phyloP scores from a whole-genome alignment of 306 rosid genomes.

The Vigna angularis region DNA sequence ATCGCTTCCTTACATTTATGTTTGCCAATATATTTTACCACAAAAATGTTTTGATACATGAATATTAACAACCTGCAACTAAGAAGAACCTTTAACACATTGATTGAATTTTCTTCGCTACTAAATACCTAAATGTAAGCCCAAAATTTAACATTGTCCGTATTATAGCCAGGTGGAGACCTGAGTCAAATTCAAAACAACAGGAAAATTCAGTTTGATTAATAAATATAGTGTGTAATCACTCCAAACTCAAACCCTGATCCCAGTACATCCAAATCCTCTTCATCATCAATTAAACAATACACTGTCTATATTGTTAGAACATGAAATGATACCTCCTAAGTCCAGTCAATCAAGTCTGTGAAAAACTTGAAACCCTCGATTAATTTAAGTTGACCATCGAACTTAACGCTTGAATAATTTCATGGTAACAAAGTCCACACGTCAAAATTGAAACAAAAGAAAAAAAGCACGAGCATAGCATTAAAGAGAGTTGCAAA shows the following conservation, averaged over 20 bases:
- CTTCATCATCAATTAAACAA: not conserved
- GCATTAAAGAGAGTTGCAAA: no score
- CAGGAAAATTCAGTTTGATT: not conserved
- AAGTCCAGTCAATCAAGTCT: not conserved
- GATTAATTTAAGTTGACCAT: not conserved
- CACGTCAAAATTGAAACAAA: not conserved
- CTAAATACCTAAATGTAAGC: no score
- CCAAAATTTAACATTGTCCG: no score
- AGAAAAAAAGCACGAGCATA: no score
- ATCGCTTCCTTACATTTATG: not conserved
- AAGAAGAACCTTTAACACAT: no score
- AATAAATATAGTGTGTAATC: not conserved
- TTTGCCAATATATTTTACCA: not conserved
- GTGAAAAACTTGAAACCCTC: slow-evolving; percentile 11
- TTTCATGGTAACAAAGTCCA: not conserved
- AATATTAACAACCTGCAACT: no score
- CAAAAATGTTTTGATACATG: no score
- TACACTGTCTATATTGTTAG: no score
- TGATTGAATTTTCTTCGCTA: no score
- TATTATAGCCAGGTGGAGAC: not conserved
- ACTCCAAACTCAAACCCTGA: not conserved
- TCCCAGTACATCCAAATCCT: not conserved
- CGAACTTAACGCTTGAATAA: not conserved
- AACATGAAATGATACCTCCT: not conserved
- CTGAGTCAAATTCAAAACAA: not conserved